Evolutionary conservation across 805 yeast species (phyloP).

Genomic region (Jamesozyma rosinii): DNA sequence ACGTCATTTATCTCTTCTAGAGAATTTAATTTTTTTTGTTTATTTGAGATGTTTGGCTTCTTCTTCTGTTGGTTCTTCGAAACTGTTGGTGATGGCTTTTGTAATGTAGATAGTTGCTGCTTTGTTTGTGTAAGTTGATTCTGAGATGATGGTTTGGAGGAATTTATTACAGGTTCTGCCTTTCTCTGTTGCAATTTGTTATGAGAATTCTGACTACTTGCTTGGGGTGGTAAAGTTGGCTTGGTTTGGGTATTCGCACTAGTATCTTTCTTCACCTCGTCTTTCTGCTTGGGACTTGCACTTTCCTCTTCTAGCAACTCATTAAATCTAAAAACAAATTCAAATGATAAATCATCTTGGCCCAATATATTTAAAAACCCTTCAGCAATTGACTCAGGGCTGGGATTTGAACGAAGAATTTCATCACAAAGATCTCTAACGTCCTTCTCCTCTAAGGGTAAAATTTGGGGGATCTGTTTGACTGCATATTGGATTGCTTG

Average conservation of each 20-base stretch:
- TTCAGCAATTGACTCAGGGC: conserved; percentile 23
- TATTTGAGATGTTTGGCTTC: conserved; percentile 8
- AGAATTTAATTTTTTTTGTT: conserved; percentile 41
- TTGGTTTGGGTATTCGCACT: neutral
- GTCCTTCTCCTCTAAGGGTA: conserved; percentile 26
- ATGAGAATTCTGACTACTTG: neutral
- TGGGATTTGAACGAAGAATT: conserved; percentile 12
- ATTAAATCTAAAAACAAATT: conserved; percentile 26
- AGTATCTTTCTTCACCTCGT: neutral
- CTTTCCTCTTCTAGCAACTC: conserved; percentile 10
- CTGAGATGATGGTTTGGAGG: neutral
- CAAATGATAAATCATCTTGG: conserved; percentile 25
- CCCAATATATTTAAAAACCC: conserved; percentile 28
- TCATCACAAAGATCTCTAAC: conserved; percentile 23
- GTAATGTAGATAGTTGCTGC: neutral
- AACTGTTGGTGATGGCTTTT: neutral
- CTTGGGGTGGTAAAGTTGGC: neutral
- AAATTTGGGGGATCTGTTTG: conserved; percentile 22
- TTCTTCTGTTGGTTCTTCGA: neutral
- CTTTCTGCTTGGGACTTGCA: neutral
- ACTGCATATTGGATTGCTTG: conserved; percentile 26
- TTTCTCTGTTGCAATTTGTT: neutral
- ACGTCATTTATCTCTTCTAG: conserved; percentile 60
- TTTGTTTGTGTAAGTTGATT: neutral
- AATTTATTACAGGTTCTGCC: neutral